A percentile compares a stretch with the other conserved stretches of the same genome.
These are phyloP conservation scores for Phytophthora cajani DNA, from an alignment of 352 stramenopile species.

Conservation along the genomic window DNA sequence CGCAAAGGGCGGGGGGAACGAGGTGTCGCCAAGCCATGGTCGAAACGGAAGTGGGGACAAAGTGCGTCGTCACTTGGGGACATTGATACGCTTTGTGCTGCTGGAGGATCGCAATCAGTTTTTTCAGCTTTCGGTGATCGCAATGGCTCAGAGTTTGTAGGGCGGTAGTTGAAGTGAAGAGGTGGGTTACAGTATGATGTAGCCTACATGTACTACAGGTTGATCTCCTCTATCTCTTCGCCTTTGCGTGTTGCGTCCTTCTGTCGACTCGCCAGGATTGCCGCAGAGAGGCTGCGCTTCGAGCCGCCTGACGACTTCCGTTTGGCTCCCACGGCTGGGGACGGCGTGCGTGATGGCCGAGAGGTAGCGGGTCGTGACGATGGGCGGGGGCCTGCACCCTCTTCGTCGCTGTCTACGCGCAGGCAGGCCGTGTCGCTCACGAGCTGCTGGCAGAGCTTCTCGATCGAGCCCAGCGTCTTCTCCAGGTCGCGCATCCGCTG, in stretches of 20 bases:
- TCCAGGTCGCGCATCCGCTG: constrained; percentile 68
- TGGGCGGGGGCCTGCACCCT: constrained; percentile 15
- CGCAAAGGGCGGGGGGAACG: constrained; percentile 7
- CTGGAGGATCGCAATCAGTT: constrained; percentile 1
- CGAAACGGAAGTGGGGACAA: constrained; percentile 11
- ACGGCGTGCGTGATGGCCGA: constrained; percentile 10
- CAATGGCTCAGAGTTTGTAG: constrained; percentile 17
- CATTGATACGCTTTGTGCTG: constrained; percentile 5
- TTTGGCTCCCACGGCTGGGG: constrained; percentile 5
- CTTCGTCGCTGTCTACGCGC: constrained; percentile 37
- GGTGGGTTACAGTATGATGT: not conserved
- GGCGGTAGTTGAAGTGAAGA: not conserved
- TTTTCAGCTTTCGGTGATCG: constrained; percentile 9
- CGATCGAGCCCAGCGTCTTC: constrained; percentile 60
- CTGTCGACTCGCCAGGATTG: constrained; percentile 47
- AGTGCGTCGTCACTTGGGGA: not conserved
- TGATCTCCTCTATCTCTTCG: constrained; percentile 61
- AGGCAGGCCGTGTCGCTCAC: constrained; percentile 57
- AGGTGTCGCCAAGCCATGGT: constrained; percentile 25
- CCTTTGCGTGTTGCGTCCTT: constrained; percentile 33
- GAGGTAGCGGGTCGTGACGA: constrained; percentile 13
- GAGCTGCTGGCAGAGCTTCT: constrained; percentile 72
- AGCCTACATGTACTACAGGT: not conserved
- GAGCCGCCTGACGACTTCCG: constrained; percentile 17
- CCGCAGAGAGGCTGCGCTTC: constrained; percentile 36